phyloP scores from a whole-genome alignment of 139 green algal genomes.

The Chlamydomonas incerta region DNA sequence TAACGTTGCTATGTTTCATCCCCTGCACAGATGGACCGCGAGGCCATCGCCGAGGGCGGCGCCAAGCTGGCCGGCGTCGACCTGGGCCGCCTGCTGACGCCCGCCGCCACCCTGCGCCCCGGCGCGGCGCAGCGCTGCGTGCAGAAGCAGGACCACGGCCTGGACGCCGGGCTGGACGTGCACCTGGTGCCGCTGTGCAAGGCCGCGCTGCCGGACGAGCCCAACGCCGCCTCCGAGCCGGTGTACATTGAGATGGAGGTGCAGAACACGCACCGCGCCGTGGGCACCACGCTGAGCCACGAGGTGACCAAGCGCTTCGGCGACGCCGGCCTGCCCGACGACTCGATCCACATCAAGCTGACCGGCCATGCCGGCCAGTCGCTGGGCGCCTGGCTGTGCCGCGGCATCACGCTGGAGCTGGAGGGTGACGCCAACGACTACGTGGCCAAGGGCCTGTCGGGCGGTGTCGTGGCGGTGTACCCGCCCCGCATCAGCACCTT shows the following conservation, averaged over 20 bases:
- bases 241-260: slow-evolving; percentile 85
- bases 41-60: slow-evolving; percentile 29
- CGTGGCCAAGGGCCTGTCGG: slow-evolving; percentile 92
- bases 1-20: no score
- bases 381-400: slow-evolving; percentile 86
- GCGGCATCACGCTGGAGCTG: slow-evolving; percentile 88
- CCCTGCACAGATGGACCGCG: slow-evolving; percentile 9
- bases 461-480: slow-evolving; percentile 86
- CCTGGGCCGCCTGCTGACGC: slow-evolving; percentile 85
- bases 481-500: slow-evolving; percentile 74
- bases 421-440: slow-evolving; percentile 97
- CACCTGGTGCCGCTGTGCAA: slow-evolving; percentile 82
- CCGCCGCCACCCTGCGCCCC: slow-evolving; percentile 85
- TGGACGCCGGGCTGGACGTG: slow-evolving; percentile 87
- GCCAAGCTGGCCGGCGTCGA: slow-evolving; percentile 79
- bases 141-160: slow-evolving; percentile 85
- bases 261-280: slow-evolving; percentile 88
- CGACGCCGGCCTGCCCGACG: slow-evolving; percentile 80
- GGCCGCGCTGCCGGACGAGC: slow-evolving; percentile 71
- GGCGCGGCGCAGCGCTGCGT: slow-evolving; percentile 82
- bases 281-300: slow-evolving; percentile 92
- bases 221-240: slow-evolving; percentile 35
- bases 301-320: slow-evolving; percentile 91
- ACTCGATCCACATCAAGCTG: slow-evolving; percentile 93
- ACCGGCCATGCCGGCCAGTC: slow-evolving; percentile 91